A percentile compares a stretch with the other conserved stretches of the same genome.
phyloP scores from a whole-genome alignment of 1,139 yeast genomes.

The Geotrichum bryndzae region DNA sequence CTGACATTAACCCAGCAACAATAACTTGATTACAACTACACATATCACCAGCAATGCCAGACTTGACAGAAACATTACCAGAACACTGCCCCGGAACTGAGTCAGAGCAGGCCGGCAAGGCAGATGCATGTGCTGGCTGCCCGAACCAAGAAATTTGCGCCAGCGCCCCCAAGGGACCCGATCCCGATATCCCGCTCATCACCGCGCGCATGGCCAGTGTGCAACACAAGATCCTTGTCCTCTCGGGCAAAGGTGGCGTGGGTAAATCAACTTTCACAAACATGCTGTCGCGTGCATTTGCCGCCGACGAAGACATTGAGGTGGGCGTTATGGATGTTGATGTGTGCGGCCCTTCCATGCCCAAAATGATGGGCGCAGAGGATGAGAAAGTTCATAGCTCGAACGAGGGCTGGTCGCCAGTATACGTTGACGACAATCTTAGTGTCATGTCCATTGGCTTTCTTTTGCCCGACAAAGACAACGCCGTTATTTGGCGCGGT shows the following conservation, averaged over 20 bases:
- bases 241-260: slow-evolving; percentile 97
- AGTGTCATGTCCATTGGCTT: slow-evolving; percentile 95
- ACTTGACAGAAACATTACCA: slow-evolving; percentile 44
- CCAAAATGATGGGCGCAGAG: slow-evolving; percentile 88
- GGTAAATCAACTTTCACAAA: slow-evolving; percentile 95
- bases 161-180: slow-evolving; percentile 88
- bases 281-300: slow-evolving; percentile 92
- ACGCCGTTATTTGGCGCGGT: slow-evolving; percentile 97
- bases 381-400: slow-evolving; percentile 86
- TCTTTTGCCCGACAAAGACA: slow-evolving; percentile 88
- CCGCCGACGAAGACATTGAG: slow-evolving; percentile 79
- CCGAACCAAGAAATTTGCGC: slow-evolving; percentile 90
- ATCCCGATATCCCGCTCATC: slow-evolving; percentile 84
- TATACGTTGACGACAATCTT: slow-evolving; percentile 87
- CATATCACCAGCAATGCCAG: neutral
- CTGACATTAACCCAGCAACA: neutral
- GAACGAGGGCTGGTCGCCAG: slow-evolving; percentile 93
- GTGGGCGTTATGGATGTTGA: slow-evolving; percentile 97
- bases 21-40: neutral
- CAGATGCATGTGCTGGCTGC: slow-evolving; percentile 91
- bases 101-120: slow-evolving; percentile 86
- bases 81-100: slow-evolving; percentile 99
- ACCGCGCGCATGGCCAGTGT: slow-evolving; percentile 60
- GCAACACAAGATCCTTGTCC: slow-evolving; percentile 74
- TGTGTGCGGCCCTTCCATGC: slow-evolving; percentile 96